These are phyloP conservation scores for Aphanomyces cochlioides DNA, from an alignment of 352 stramenopile species.

Conservation along the genomic window DNA sequence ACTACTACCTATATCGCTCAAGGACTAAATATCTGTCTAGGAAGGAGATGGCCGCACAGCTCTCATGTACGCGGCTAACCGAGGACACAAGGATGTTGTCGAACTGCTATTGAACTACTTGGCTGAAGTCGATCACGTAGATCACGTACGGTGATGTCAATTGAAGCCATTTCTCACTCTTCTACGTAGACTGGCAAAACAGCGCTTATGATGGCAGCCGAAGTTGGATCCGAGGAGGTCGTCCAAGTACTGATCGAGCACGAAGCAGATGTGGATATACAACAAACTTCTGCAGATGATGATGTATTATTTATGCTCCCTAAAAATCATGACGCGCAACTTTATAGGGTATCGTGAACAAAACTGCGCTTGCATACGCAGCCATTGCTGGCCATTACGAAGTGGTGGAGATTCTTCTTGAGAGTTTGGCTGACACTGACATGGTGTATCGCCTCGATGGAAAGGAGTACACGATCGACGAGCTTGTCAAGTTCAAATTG, in stretches of 20 bases:
- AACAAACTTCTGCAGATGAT: neutral
- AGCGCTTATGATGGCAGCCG: conserved; percentile 16
- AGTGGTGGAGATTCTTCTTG: conserved; percentile 9
- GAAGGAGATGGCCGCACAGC: conserved; percentile 14
- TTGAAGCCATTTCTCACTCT: neutral
- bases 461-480: neutral
- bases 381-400: neutral
- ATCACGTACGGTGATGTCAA: neutral
- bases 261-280: conserved; percentile 8
- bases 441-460: neutral
- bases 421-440: conserved; percentile 10
- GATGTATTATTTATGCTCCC: neutral
- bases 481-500: neutral
- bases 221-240: neutral
- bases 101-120: conserved; percentile 8
- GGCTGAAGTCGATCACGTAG: conserved; percentile 4
- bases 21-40: neutral
- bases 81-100: conserved; percentile 16
- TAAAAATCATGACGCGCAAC: neutral
- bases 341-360: conserved; percentile 9
- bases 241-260: neutral
- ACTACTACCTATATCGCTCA: neutral
- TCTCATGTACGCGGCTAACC: conserved; percentile 19
- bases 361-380: neutral
- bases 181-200: conserved; percentile 8